A percentile compares a stretch with the other conserved stretches of the same genome.
Conservation (phyloP, 2,329 filamentous ascomycete species). For the Beauveria asiatica region DNA sequence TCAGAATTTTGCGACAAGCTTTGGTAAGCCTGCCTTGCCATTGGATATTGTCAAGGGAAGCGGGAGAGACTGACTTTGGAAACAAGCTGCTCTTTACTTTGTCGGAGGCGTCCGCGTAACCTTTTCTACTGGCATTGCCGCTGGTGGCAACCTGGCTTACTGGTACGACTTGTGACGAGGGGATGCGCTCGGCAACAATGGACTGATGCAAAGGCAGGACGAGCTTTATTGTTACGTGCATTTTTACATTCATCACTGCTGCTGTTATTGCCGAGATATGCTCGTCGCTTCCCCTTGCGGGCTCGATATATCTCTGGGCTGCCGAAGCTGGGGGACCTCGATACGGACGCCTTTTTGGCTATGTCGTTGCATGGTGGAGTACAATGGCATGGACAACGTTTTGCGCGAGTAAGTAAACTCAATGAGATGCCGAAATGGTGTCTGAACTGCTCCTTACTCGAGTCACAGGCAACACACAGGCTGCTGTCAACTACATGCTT, state of each 20-base stretch:
- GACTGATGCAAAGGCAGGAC: conserved; percentile 29
- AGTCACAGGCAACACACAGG: conserved; percentile 36
- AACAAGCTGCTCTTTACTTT: conserved; percentile 49
- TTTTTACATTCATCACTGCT: conserved; percentile 53
- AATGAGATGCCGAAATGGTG: not conserved
- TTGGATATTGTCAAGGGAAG: too few species aligned
- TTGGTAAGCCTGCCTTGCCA: conserved; percentile 33
- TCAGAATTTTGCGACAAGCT: conserved; percentile 52
- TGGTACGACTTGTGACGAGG: conserved; percentile 31
- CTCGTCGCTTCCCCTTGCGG: conserved; percentile 49
- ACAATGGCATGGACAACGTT: conserved; percentile 55
- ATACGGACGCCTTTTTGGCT: conserved; percentile 48
- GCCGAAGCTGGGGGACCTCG: conserved; percentile 47
- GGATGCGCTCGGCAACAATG: not conserved
- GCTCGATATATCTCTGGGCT: conserved; percentile 55
- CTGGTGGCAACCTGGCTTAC: conserved; percentile 52
- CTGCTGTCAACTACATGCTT: conserved; percentile 43
- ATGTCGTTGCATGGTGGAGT: conserved; percentile 57
- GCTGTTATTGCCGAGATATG: conserved; percentile 53
- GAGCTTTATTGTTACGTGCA: conserved; percentile 49
- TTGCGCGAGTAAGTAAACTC: conserved; percentile 34
- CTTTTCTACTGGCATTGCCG: conserved; percentile 53
- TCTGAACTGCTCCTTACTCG: not conserved
- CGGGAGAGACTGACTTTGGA: conserved; percentile 8
- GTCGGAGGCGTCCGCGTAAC: conserved; percentile 52